phyloP scores from a whole-genome alignment of 768 basidiomycete species.

The Termitomyces eurrhizus region DNA sequence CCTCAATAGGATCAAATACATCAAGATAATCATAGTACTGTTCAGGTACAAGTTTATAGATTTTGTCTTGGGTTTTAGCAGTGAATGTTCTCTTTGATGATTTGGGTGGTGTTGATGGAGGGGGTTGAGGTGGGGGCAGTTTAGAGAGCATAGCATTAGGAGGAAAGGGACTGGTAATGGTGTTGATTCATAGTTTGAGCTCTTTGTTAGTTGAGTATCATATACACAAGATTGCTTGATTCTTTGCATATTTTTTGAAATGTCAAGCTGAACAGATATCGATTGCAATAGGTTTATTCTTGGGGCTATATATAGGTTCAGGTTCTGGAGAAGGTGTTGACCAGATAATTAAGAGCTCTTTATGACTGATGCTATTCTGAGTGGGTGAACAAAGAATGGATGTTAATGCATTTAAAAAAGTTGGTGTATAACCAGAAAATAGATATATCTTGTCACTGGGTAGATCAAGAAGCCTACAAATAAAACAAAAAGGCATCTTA shows the following conservation, averaged over 20 bases:
- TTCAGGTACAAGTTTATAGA: background rate
- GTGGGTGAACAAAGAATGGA: background rate
- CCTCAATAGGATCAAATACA: background rate
- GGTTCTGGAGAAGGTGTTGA: constrained; percentile 1
- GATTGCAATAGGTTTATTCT: constrained; percentile 1
- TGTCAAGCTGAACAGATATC: background rate
- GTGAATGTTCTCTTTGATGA: background rate
- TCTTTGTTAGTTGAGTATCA: background rate
- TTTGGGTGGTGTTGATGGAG: no score
- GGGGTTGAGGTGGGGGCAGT: no score
- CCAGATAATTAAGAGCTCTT: constrained; percentile 15
- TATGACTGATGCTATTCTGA: background rate
- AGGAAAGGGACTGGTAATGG: background rate
- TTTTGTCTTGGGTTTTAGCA: constrained; percentile 4
- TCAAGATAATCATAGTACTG: background rate
- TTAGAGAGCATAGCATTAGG: background rate
- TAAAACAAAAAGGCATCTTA: constrained; percentile 8
- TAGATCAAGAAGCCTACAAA: no score
- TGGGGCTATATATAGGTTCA: constrained; percentile 13
- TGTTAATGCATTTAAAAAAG: background rate
- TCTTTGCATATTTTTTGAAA: constrained; percentile 1
- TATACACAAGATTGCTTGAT: constrained; percentile 4
- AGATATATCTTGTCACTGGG: no score
- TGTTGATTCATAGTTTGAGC: background rate
- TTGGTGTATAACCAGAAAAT: no score